These are phyloP conservation scores for Tolypocladium pustulatum DNA, from an alignment of 2,329 filamentous ascomycete species.

Conservation along the genomic window DNA sequence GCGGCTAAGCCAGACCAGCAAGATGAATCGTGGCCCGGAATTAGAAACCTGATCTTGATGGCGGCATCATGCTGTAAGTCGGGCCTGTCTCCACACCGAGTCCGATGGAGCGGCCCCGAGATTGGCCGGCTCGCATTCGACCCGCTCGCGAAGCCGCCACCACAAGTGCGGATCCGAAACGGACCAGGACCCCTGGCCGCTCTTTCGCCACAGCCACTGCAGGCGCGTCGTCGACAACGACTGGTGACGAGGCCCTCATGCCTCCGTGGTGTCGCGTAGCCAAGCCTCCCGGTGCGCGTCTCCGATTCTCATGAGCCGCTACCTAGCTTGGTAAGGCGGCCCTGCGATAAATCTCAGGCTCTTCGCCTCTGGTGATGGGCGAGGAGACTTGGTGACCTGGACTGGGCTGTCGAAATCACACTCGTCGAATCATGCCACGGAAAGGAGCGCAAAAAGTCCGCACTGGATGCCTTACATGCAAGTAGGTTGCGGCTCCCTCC, in stretches of 20 bases:
- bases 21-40: too few relatives aligned
- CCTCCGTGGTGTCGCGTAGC: background rate
- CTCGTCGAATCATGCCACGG: conserved; percentile 10
- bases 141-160: background rate
- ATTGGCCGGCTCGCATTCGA: background rate
- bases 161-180: background rate
- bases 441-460: conserved; percentile 23
- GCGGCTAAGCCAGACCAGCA: too few relatives aligned
- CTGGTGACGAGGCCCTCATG: background rate
- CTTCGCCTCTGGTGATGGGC: too few relatives aligned
- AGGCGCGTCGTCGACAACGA: background rate
- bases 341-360: too few relatives aligned
- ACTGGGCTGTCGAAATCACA: background rate
- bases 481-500: conserved; percentile 30
- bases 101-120: background rate
- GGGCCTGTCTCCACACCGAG: too few relatives aligned
- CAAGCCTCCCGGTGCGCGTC: background rate
- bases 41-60: too few relatives aligned
- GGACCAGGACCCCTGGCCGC: background rate
- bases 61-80: too few relatives aligned
- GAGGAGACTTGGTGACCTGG: background rate
- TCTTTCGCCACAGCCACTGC: background rate
- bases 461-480: conserved; percentile 43
- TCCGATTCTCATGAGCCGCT: too few relatives aligned
- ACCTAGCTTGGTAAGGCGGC: too few relatives aligned